Evolutionary conservation across 495 filamentous ascomycete genomes (phyloP).

Genomic region (Cryomyces minteri): DNA sequence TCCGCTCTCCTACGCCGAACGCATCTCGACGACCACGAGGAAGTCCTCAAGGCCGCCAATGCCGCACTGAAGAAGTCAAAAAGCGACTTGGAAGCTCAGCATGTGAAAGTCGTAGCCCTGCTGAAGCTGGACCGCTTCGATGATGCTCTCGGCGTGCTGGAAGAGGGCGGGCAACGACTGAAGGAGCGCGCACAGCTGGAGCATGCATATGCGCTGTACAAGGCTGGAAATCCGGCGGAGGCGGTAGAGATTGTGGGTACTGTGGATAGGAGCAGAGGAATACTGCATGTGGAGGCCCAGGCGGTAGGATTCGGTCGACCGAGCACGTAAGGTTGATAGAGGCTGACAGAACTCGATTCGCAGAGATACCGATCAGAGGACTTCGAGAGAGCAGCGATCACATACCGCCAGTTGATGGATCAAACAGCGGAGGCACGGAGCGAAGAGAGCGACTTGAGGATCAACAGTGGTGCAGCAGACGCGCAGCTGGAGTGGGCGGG

Average conservation of each 20-base stretch:
- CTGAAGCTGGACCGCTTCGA: constrained; percentile 88
- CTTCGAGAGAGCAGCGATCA: constrained; percentile 48
- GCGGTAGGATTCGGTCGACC: constrained; percentile 31
- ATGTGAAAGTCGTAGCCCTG: constrained; percentile 67
- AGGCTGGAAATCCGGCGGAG: constrained; percentile 52
- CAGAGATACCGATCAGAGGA: constrained; percentile 70
- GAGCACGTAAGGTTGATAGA: constrained; percentile 4
- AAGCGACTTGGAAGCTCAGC: constrained; percentile 46
- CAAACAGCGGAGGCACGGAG: constrained; percentile 29
- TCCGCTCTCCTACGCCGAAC: constrained; percentile 35
- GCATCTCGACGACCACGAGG: constrained; percentile 57
- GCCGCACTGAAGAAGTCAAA: constrained; percentile 43
- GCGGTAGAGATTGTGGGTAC: constrained; percentile 41
- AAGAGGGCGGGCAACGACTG: constrained; percentile 48
- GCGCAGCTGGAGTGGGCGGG: constrained; percentile 80
- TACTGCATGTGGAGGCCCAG: constrained; percentile 77
- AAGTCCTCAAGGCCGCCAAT: constrained; percentile 54
- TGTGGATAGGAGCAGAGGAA: constrained; percentile 32
- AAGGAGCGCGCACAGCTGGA: constrained; percentile 53
- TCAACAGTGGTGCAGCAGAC: constrained; percentile 64
- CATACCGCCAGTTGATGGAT: constrained; percentile 46
- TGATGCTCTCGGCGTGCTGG: constrained; percentile 63
- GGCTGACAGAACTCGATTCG: too few relatives aligned
- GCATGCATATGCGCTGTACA: constrained; percentile 85
- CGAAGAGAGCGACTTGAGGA: constrained; percentile 72